Evolutionary conservation across 2,329 filamentous ascomycete species (phyloP).

Genomic region (Calonectria pauciramosa): DNA sequence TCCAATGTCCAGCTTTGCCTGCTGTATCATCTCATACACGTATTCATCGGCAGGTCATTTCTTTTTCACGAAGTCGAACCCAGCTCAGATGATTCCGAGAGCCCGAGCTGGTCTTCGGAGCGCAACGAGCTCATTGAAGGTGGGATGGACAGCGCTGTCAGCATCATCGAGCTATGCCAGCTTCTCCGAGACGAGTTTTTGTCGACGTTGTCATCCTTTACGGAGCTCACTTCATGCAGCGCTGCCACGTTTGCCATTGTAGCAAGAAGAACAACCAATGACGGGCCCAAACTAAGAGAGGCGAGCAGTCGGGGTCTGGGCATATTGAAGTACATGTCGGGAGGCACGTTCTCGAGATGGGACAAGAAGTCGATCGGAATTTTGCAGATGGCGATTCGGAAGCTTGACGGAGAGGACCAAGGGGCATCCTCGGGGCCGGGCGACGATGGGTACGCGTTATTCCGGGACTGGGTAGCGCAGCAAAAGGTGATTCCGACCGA

Average conservation of each 20-base stretch:
- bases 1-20: slow-evolving; percentile 65
- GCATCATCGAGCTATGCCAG: not conserved
- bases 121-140: not conserved
- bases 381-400: not conserved
- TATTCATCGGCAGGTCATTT: slow-evolving; percentile 67
- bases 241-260: slow-evolving; percentile 1
- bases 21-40: slow-evolving; percentile 65
- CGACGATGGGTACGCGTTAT: slow-evolving; percentile 53
- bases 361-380: not conserved
- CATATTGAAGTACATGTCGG: not conserved
- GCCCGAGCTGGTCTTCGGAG: not conserved
- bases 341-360: not conserved
- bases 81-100: not conserved
- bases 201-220: not conserved
- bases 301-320: not conserved
- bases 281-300: not conserved
- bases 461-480: slow-evolving; percentile 32
- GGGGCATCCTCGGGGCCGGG: not conserved
- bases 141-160: not conserved
- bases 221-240: not conserved
- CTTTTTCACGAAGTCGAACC: slow-evolving; percentile 1
- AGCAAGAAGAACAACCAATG: not conserved
- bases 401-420: not conserved
- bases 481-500: slow-evolving; percentile 2
- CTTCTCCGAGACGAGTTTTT: not conserved